Evolutionary conservation across 169 alveolate species (phyloP).

Genomic region (Eimeria necatrix): DNA sequence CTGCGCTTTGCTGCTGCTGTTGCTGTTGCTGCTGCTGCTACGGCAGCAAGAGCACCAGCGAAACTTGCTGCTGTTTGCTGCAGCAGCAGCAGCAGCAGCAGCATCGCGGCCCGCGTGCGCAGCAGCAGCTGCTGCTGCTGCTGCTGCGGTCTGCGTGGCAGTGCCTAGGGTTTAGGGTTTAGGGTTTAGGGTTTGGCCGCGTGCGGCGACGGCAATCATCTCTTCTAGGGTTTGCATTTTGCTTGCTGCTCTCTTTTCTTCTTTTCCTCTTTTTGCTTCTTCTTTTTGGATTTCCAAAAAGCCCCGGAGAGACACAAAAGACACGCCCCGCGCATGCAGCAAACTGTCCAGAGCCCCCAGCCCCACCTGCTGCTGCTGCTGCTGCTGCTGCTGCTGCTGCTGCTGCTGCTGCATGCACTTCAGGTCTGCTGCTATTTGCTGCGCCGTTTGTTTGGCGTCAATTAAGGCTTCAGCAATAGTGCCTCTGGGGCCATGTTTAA

Average conservation of each 20-base stretch:
- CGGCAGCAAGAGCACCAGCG: not conserved
- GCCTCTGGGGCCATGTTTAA: constrained; percentile 83
- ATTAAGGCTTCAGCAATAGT: constrained; percentile 79
- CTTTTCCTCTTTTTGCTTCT: constrained; percentile 30
- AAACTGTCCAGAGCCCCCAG: not conserved
- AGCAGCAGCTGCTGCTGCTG: not conserved
- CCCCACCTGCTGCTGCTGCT: not conserved
- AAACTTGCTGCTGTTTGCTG: not conserved
- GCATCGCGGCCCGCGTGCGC: not conserved
- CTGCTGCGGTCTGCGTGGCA: not conserved
- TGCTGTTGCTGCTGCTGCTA: not conserved
- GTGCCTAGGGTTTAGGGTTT: not conserved
- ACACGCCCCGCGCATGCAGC: constrained; percentile 5
- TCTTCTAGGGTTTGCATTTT: constrained; percentile 68
- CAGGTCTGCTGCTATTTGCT: not conserved
- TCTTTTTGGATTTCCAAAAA: not conserved
- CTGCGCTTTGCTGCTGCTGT: not conserved
- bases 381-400: not conserved
- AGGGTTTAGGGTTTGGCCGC: constrained; percentile 6
- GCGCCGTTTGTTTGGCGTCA: constrained; percentile 73
- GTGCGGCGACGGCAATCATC: constrained; percentile 46
- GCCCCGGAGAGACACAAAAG: not conserved
- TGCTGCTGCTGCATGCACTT: not conserved
- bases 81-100: not conserved
- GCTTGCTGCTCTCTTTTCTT: constrained; percentile 5